Evolutionary conservation across 352 stramenopile species (phyloP).

Genomic region (Phytophthora europaea): DNA sequence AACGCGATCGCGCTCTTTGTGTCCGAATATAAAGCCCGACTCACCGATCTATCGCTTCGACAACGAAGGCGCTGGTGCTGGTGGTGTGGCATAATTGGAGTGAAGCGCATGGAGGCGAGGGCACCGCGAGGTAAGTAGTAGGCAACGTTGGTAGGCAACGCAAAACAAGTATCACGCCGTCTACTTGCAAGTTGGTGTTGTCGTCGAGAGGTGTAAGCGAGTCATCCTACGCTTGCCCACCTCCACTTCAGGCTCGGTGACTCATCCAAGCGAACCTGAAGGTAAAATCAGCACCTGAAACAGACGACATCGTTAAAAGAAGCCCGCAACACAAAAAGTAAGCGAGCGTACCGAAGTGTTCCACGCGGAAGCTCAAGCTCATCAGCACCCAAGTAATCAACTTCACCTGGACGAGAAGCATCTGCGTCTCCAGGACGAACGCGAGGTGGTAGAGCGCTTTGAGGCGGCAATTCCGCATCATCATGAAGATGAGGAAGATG

Average conservation of each 20-base stretch:
- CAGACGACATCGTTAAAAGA: background rate
- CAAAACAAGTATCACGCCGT: no score
- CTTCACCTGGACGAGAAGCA: constrained; percentile 28
- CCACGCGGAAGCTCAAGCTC: constrained; percentile 31
- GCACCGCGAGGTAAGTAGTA: no score
- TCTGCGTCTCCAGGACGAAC: constrained; percentile 48
- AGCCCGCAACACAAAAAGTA: background rate
- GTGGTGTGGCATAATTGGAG: no score
- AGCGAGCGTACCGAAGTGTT: constrained; percentile 30
- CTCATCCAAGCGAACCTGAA: constrained; percentile 35
- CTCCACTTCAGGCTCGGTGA: background rate
- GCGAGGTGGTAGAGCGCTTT: constrained; percentile 39
- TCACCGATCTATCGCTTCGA: no score
- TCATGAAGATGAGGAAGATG: constrained; percentile 21
- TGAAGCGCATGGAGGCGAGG: no score
- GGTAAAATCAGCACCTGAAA: constrained; percentile 33
- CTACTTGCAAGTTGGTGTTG: no score
- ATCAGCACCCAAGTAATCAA: constrained; percentile 41
- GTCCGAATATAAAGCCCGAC: no score
- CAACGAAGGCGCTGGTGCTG: no score
- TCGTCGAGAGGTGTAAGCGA: no score
- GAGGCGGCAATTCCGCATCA: constrained; percentile 33
- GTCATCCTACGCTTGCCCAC: no score
- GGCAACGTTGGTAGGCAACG: no score
- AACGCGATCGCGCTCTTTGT: no score